A percentile compares a stretch with the other conserved stretches of the same genome.
These are phyloP conservation scores for Quercus alba DNA, from an alignment of 306 rosid species.

Conservation along the genomic window DNA sequence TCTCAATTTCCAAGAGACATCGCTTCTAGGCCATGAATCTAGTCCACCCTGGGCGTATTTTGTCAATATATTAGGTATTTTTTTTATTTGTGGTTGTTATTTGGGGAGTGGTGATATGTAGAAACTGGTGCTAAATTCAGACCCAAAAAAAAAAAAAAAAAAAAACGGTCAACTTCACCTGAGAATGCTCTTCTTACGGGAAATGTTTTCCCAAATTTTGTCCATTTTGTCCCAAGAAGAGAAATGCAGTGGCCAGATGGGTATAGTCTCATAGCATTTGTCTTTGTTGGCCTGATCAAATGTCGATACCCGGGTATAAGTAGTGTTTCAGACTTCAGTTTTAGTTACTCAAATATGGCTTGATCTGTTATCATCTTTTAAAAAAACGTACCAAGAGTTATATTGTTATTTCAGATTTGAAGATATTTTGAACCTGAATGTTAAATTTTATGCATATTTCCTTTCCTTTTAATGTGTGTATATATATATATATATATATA, in stretches of 20 bases:
- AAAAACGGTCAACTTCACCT: neutral
- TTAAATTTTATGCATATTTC: neutral
- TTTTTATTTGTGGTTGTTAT: constrained; percentile 25
- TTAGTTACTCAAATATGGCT: no score
- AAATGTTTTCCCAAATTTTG: neutral
- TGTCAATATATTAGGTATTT: constrained; percentile 34
- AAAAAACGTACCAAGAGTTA: no score
- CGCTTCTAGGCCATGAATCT: constrained; percentile 19
- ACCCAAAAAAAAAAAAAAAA: neutral
- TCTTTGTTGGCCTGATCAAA: constrained; percentile 13
- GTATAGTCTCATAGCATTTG: no score
- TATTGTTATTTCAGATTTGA: no score
- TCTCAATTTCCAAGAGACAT: constrained; percentile 24
- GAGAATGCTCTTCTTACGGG: neutral
- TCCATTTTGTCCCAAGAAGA: constrained; percentile 11
- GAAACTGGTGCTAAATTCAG: constrained; percentile 15
- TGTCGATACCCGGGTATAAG: neutral
- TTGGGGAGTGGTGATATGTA: constrained; percentile 28
- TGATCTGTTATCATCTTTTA: no score
- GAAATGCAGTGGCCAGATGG: no score
- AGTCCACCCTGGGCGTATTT: constrained; percentile 35
- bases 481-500: neutral
- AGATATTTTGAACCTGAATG: neutral
- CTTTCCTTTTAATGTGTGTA: no score
- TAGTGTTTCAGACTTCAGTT: neutral